phyloP scores from a whole-genome alignment of 164 flowering plant genomes.

The Nymphaea colorata region DNA sequence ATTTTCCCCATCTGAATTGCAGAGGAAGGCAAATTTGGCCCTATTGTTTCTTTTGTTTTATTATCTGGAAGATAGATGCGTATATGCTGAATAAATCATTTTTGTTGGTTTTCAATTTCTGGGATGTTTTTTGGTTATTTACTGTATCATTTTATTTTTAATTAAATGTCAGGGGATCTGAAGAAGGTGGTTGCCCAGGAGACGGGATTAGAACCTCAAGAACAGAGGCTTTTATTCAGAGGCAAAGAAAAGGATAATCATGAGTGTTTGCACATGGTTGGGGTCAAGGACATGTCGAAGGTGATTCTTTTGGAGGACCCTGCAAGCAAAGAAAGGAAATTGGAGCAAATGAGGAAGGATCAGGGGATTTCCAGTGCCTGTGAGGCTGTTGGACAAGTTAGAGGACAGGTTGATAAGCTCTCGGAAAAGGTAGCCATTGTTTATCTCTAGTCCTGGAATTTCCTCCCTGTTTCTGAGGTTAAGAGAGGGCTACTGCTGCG shows the following conservation, averaged over 20 bases:
- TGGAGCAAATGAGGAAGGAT: conserved; percentile 20
- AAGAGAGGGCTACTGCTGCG: neutral
- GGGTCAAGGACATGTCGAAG: conserved; percentile 47
- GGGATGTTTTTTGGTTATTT: neutral
- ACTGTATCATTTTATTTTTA: neutral
- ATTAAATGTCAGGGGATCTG: conserved; percentile 31
- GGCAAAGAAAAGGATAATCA: conserved; percentile 48
- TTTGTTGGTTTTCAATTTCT: neutral
- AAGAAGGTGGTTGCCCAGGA: conserved; percentile 29
- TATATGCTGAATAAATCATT: neutral
- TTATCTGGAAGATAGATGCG: neutral
- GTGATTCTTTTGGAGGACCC: conserved; percentile 37
- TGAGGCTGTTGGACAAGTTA: conserved; percentile 41
- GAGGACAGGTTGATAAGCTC: conserved; percentile 56
- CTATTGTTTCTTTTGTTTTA: neutral
- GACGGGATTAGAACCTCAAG: conserved; percentile 39
- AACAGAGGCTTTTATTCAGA: conserved; percentile 44
- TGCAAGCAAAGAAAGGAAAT: conserved; percentile 26
- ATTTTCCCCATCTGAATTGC: neutral
- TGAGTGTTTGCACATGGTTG: conserved; percentile 33
- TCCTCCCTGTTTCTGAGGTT: neutral
- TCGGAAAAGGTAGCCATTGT: conserved; percentile 35
- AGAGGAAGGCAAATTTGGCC: neutral
- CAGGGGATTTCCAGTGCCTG: conserved; percentile 26
- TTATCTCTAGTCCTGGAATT: neutral